These are phyloP conservation scores for Colletotrichum scovillei DNA, from an alignment of 2,329 filamentous ascomycete genomes.

Conservation along the genomic window DNA sequence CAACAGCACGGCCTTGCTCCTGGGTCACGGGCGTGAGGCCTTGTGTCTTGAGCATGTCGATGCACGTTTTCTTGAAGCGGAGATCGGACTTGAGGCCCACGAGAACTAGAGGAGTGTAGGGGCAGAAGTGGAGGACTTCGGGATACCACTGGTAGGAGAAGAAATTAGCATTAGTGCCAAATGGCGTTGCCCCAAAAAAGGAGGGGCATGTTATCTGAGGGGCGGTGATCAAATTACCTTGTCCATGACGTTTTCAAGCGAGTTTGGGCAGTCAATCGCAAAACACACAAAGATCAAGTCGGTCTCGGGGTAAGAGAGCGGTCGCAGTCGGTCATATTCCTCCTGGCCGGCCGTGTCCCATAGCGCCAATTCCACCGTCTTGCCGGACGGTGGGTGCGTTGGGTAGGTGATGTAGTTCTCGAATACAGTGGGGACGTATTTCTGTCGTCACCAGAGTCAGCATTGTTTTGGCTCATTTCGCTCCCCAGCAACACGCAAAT, in stretches of 20 bases:
- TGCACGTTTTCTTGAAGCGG: conserved; percentile 93
- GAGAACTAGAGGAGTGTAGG: conserved; percentile 94
- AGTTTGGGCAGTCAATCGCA: conserved; percentile 98
- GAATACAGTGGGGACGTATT: conserved; percentile 99
- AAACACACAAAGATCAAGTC: conserved; percentile 99
- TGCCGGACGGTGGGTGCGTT: conserved; percentile 86
- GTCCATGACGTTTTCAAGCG: conserved; percentile 97
- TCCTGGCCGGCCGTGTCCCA: conserved; percentile 99
- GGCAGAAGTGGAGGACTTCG: conserved; percentile 98
- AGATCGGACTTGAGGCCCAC: conserved; percentile 98
- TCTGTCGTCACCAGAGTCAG: conserved; percentile 65
- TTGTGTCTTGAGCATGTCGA: conserved; percentile 98
- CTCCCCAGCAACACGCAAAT: background rate
- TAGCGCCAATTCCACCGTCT: conserved; percentile 94
- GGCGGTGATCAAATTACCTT: conserved; percentile 73
- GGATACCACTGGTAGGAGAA: conserved; percentile 84
- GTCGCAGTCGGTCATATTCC: conserved; percentile 95
- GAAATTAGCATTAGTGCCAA: conserved; percentile 42
- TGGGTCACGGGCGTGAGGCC: conserved; percentile 94
- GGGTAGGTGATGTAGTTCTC: conserved; percentile 99
- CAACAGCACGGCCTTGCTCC: conserved; percentile 88
- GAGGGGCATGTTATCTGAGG: conserved; percentile 16
- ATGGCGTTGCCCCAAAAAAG: conserved; percentile 2
- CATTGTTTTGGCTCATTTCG: conserved; percentile 23
- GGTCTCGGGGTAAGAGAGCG: conserved; percentile 97